These are phyloP conservation scores for Stachybotrys elegans DNA, from an alignment of 2,329 filamentous ascomycete genomes.

Conservation along the genomic window DNA sequence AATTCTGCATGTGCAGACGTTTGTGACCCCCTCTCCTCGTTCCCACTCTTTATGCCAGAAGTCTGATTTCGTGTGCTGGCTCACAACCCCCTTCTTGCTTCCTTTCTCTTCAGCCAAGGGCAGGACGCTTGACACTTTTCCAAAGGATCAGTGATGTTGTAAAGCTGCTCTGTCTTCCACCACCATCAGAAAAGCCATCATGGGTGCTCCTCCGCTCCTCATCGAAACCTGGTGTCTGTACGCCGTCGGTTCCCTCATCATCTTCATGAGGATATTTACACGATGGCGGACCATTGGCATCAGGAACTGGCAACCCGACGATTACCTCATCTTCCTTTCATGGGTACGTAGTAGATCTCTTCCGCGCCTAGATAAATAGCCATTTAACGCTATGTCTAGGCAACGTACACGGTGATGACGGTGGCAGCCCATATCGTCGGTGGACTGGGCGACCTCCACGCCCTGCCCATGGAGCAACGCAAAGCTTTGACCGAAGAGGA, in stretches of 20 bases:
- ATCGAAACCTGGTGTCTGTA: slow-evolving; percentile 10
- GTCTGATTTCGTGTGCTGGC: no score
- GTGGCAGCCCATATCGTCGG: slow-evolving; percentile 12
- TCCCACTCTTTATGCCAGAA: no score
- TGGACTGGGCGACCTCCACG: slow-evolving; percentile 9
- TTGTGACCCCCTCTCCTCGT: no score
- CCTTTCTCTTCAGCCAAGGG: no score
- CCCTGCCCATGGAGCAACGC: slow-evolving; percentile 7
- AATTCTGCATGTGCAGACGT: no score
- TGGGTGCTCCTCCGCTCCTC: slow-evolving; percentile 5
- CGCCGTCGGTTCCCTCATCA: slow-evolving; percentile 8
- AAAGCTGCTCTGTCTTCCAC: no score
- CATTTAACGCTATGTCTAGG: slow-evolving; percentile 1
- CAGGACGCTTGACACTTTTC: no score
- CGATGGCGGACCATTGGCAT: slow-evolving; percentile 9
- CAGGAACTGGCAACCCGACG: slow-evolving; percentile 8
- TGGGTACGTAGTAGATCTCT: slow-evolving; percentile 8
- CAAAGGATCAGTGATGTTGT: no score
- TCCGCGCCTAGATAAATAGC: not conserved
- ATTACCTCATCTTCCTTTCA: slow-evolving; percentile 11
- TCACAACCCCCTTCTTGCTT: no score
- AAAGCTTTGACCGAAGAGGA: slow-evolving; percentile 4
- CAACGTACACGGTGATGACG: slow-evolving; percentile 11
- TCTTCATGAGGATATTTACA: slow-evolving; percentile 7
- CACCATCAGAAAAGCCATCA: no score